Percentiles rank a stretch among this genome's conserved stretches.
These are phyloP conservation scores for Plasmopara muralis DNA, from an alignment of 352 stramenopile species.

Conservation along the genomic window DNA sequence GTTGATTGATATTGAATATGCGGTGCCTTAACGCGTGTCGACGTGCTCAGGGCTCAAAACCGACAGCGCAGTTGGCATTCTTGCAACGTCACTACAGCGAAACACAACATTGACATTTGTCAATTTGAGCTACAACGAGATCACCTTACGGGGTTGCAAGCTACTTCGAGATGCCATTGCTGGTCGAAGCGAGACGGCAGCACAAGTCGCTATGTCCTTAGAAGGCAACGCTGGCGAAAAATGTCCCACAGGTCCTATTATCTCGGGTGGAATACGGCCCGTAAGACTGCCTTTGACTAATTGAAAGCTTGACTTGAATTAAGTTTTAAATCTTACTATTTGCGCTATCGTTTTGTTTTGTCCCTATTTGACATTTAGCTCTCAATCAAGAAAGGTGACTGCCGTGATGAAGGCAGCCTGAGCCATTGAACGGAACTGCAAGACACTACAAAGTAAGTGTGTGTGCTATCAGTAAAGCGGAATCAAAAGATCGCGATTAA, in stretches of 20 bases:
- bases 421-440: no score
- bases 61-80: constrained; percentile 41
- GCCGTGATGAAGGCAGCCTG: no score
- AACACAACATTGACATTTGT: constrained; percentile 40
- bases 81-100: constrained; percentile 39
- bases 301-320: not conserved
- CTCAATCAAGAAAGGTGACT: no score
- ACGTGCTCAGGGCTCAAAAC: constrained; percentile 59
- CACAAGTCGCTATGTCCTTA: constrained; percentile 19
- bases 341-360: no score
- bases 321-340: not conserved
- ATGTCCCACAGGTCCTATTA: constrained; percentile 24
- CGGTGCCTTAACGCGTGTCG: constrained; percentile 14
- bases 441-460: no score
- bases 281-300: constrained; percentile 8
- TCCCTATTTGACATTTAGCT: no score
- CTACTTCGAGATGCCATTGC: constrained; percentile 45
- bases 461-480: no score
- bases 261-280: constrained; percentile 24
- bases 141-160: constrained; percentile 71
- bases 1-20: not conserved
- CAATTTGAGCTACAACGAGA: constrained; percentile 72
- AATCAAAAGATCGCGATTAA: no score
- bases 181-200: constrained; percentile 12
- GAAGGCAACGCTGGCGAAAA: constrained; percentile 40